Base-by-base conservation (phyloP, 2,329 filamentous ascomycete genomes). In the Pseudogymnoascus verrucosus region DNA sequence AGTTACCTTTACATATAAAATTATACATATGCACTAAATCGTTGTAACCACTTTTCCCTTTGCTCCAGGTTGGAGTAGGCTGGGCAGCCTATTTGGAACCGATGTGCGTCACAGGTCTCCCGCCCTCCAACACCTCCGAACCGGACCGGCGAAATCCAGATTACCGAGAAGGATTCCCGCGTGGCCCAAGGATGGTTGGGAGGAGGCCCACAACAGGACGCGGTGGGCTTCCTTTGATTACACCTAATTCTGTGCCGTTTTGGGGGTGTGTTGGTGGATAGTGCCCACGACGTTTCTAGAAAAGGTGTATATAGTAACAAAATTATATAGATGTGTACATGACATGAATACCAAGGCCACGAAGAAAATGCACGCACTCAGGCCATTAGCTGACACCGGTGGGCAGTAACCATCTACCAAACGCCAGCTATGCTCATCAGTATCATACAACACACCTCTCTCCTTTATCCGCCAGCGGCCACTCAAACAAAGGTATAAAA, bases 341-440 rank as follows among this genome's bases (percentile, higher is more conserved):
- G 28, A 14, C 28, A 36, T 34, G 26, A 57, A 57, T 57, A 31
- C 47, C 47, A 54, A 54, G 8, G 8, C 26, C 3, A 54, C 47
- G 26, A 31, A 47, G 21, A 47, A 31, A 54, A 31, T 57, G 8
- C 51, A 57, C n/a, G n/a, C 51, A 34, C 51, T n/a, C 51, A 34
- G 28, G 51, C 16, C 28, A 5, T 21, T 36, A 36, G 28, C 51
- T 36, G 51, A 31, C 28, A 12, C 28, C 8, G 8, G 10, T 34
- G 51, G 28, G 28, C 28, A 34, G 16, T 57, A 57, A n/a, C 47
- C 26, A 57, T 57, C 51, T 57, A 57, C 28, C 51, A 57, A 57
- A 57, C 51, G 51, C 51, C 28, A 57, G 26, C 28, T 57, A 57
- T 57, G 51, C 51, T 57, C 51, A 57, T 57, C 51, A 19, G 51